Base-by-base conservation (phyloP, 108 stramenopile genomes). In the Nitzschia sp. region DNA sequence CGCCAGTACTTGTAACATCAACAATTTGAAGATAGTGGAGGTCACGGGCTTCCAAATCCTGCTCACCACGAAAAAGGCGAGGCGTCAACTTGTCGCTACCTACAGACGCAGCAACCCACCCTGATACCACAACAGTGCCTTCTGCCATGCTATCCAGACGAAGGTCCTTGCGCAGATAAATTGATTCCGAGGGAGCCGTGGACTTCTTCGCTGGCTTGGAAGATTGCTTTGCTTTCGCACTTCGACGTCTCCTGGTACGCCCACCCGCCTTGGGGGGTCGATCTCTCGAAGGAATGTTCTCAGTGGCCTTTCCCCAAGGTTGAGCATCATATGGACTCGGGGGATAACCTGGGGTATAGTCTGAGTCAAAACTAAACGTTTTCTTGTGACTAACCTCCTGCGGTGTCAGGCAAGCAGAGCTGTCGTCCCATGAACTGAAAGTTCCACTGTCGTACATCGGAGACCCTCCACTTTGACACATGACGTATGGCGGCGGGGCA, bases 81-180 rank as follows among this genome's bases (percentile, higher is more conserved):
- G 22, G 38, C 7, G 37, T 54, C n/a, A 67, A 22, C 10, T 53
- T 12, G 15, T 51, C 34, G 38, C 26, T 39, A 17, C 37, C 52
- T 7, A 67, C 6, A 7, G 66, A 67, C 22, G 51, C 53, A 0
- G 66, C 66, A 0, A 67, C 66, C 66, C 66, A 67, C 8, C 66
- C 66, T 9, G 66, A 67, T 14, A 67, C 24, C 20, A 67, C 41
- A 10, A 67, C 9, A 24, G 20, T 55, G 10, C 54, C 66, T 14
- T 53, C 22, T 9, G 51, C 51, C 7, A 19, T 38, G 7, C 19
- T 34, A 38, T 67, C 66, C 38, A 67, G 54, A 8, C 17, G 11
- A 5, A 40, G 15, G 9, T 55, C n/a, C 20, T 67, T 67, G 14
- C 53, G 53, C 39, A 67, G 8, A 51, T 67, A 67, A 9, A 53